phyloP scores from a whole-genome alignment of 306 rosid genomes.

The Vigna hirtella region DNA sequence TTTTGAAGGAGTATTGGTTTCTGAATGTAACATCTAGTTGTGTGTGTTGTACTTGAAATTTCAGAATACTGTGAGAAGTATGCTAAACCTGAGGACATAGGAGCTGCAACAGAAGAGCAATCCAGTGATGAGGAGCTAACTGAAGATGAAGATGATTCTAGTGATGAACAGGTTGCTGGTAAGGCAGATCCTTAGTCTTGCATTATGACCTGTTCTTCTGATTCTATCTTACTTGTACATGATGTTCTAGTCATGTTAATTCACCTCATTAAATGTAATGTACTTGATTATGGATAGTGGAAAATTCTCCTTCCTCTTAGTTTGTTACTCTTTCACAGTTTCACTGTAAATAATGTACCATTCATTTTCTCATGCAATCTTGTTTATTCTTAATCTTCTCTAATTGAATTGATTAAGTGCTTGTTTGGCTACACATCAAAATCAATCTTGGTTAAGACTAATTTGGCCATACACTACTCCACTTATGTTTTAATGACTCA shows the following conservation, averaged over 20 bases:
- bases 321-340: conserved; percentile 36
- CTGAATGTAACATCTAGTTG: conserved; percentile 3
- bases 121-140: conserved; percentile 66
- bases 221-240: conserved; percentile 52
- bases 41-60: conserved; percentile 24
- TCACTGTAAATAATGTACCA: conserved; percentile 61
- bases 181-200: conserved; percentile 58
- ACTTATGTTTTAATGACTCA: not conserved
- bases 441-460: not conserved
- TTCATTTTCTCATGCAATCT: conserved; percentile 50
- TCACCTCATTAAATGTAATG: conserved; percentile 56
- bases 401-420: conserved; percentile 13
- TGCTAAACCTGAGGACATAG: conserved; percentile 62
- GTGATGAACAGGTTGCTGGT: conserved; percentile 66
- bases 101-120: conserved; percentile 57
- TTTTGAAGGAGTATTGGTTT: conserved; percentile 17
- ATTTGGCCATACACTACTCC: not conserved
- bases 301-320: conserved; percentile 50
- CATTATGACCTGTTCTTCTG: conserved; percentile 29
- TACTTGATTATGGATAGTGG: conserved; percentile 55
- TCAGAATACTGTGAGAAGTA: conserved; percentile 63
- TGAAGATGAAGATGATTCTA: conserved; percentile 63
- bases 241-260: conserved; percentile 52
- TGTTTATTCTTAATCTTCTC: conserved; percentile 28
- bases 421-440: not conserved